phyloP scores from a whole-genome alignment of 768 basidiomycete species.

The Termitomyces sp. region DNA sequence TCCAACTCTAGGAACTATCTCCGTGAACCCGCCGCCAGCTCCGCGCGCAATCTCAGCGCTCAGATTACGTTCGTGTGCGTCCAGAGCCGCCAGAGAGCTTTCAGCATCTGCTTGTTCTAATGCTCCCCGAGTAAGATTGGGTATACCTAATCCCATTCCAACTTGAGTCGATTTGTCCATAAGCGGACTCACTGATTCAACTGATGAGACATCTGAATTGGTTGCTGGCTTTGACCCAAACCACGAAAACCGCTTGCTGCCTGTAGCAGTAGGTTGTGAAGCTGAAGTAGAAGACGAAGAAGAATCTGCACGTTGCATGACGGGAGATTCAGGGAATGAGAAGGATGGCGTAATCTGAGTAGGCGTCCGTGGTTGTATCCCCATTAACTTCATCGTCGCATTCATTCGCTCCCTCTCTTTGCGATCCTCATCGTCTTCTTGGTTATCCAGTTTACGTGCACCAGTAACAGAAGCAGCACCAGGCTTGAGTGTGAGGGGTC shows the following conservation, averaged over 20 bases:
- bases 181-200: slow-evolving; percentile 39
- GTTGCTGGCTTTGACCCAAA: slow-evolving; percentile 47
- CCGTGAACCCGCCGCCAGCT: slow-evolving; percentile 69
- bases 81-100: slow-evolving; percentile 69
- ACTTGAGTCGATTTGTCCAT: slow-evolving; percentile 18
- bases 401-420: slow-evolving; percentile 82
- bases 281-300: slow-evolving; percentile 16
- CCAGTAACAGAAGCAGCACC: slow-evolving; percentile 48
- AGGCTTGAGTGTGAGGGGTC: slow-evolving; percentile 70
- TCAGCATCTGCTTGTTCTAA: slow-evolving; percentile 77
- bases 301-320: slow-evolving; percentile 18
- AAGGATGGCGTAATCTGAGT: slow-evolving; percentile 30
- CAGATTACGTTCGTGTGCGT: slow-evolving; percentile 69
- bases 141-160: slow-evolving; percentile 27
- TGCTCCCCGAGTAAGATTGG: slow-evolving; percentile 66
- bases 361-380: slow-evolving; percentile 60
- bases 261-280: slow-evolving; percentile 23
- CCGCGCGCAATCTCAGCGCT: slow-evolving; percentile 77
- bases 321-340: slow-evolving; percentile 17
- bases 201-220: slow-evolving; percentile 42
- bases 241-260: slow-evolving; percentile 59
- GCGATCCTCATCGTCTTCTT: slow-evolving; percentile 90
- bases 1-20: slow-evolving; percentile 50
- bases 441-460: slow-evolving; percentile 77
- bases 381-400: slow-evolving; percentile 93